Evolutionary conservation across 495 filamentous ascomycete genomes (phyloP).

Genomic region (Clohesyomyces aquaticus): DNA sequence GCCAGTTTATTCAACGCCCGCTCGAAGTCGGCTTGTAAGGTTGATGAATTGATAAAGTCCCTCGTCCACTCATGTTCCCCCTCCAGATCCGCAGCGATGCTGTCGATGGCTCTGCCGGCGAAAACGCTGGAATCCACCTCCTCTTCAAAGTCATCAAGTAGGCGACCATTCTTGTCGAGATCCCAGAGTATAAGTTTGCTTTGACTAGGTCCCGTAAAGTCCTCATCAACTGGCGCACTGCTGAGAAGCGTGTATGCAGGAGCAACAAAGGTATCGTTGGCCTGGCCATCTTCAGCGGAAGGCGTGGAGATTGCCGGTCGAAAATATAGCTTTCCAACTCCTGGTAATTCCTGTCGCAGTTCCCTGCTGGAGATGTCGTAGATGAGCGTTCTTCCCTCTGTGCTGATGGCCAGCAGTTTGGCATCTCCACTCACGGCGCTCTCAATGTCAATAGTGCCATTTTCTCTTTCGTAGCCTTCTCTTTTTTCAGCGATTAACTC

Average conservation of each 20-base stretch:
- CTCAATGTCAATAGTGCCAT: background rate
- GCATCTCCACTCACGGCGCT: constrained; percentile 15
- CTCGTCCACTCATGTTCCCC: constrained; percentile 23
- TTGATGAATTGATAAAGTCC: constrained; percentile 6
- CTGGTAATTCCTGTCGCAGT: constrained; percentile 17
- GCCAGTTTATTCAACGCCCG: constrained; percentile 4
- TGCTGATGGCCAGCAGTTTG: constrained; percentile 24
- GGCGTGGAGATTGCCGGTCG: background rate
- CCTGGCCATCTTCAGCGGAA: background rate
- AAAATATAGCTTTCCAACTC: constrained; percentile 11
- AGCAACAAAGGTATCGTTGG: background rate
- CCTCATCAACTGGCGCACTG: background rate
- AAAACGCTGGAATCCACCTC: constrained; percentile 16
- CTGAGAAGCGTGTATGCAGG: constrained; percentile 25
- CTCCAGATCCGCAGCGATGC: constrained; percentile 15
- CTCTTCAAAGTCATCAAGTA: constrained; percentile 24
- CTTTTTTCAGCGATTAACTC: too few relatives aligned
- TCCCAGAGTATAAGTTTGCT: constrained; percentile 25
- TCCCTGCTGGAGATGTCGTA: constrained; percentile 16
- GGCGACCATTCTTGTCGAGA: constrained; percentile 24
- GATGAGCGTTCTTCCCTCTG: constrained; percentile 4
- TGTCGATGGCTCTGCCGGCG: constrained; percentile 22
- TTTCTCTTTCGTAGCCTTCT: background rate
- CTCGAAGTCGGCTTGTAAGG: constrained; percentile 9
- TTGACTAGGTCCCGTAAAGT: background rate